Conservation (phyloP, 371 early-diverging fungal species). For the Mucor indicus region DNA sequence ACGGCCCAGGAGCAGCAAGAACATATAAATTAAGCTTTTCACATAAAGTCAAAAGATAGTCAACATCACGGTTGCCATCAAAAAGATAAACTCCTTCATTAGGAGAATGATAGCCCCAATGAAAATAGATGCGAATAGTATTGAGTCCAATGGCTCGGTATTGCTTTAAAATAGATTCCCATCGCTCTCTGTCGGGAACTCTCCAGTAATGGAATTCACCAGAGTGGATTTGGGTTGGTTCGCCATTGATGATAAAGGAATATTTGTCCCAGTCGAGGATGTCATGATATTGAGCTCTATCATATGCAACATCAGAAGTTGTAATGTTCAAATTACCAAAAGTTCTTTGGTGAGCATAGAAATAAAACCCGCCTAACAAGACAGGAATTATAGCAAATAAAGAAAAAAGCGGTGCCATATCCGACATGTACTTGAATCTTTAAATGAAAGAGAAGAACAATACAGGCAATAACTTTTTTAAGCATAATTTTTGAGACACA, state of each 20-base stretch:
- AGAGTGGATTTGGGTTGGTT: slow-evolving; percentile 57
- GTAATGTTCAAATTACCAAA: slow-evolving; percentile 51
- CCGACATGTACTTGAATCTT: slow-evolving; percentile 17
- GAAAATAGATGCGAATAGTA: slow-evolving; percentile 85
- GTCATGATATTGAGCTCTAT: slow-evolving; percentile 47
- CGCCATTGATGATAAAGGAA: slow-evolving; percentile 60
- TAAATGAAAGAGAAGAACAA: no score
- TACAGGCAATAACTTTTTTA: no score
- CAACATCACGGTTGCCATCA: slow-evolving; percentile 76
- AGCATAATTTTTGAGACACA: neutral
- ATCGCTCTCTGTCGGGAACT: slow-evolving; percentile 61
- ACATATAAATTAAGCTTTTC: slow-evolving; percentile 75
- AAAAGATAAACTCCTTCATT: slow-evolving; percentile 74
- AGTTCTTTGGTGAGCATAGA: slow-evolving; percentile 44
- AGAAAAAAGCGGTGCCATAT: slow-evolving; percentile 37
- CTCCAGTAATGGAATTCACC: slow-evolving; percentile 87
- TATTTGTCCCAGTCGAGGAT: slow-evolving; percentile 65
- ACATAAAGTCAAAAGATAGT: slow-evolving; percentile 70
- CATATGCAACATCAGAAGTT: slow-evolving; percentile 55
- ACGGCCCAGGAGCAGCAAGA: slow-evolving; percentile 85
- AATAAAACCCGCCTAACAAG: slow-evolving; percentile 30
- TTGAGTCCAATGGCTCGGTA: slow-evolving; percentile 75
- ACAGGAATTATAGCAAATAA: slow-evolving; percentile 41
- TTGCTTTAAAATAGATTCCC: slow-evolving; percentile 60
- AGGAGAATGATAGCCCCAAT: slow-evolving; percentile 89